These are phyloP conservation scores for Monosporascus sp. DNA, from an alignment of 2,329 filamentous ascomycete genomes.

Conservation along the genomic window DNA sequence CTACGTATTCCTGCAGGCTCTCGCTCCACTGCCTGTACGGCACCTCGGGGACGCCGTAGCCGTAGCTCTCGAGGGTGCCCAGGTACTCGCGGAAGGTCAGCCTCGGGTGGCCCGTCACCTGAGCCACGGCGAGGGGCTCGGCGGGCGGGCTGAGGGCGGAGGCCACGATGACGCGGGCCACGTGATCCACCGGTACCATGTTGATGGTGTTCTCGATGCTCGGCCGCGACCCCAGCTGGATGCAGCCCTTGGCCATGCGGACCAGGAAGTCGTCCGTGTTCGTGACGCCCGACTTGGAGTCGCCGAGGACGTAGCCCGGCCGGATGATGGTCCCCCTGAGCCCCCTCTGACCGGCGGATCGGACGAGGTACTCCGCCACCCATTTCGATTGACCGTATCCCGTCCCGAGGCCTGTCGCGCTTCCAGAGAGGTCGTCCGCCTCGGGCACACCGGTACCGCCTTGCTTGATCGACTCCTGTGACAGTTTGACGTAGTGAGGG, in stretches of 20 bases:
- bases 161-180: constrained; percentile 74
- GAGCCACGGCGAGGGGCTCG: constrained; percentile 48
- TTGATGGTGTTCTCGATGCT: constrained; percentile 84
- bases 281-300: constrained; percentile 60
- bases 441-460: not conserved
- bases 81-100: too few relatives aligned
- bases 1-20: too few relatives aligned
- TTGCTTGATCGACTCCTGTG: not conserved
- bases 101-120: too few relatives aligned
- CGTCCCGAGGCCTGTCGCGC: not conserved
- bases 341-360: not conserved
- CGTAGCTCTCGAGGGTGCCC: too few relatives aligned
- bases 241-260: constrained; percentile 78
- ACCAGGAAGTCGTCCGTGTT: constrained; percentile 90
- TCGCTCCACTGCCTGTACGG: too few relatives aligned
- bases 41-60: too few relatives aligned
- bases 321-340: not conserved
- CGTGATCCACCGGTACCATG: constrained; percentile 79
- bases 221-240: constrained; percentile 70
- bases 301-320: constrained; percentile 74
- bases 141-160: constrained; percentile 58
- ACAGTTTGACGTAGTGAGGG: not conserved
- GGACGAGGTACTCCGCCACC: not conserved
- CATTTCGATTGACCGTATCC: not conserved
- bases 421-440: not conserved